Conservation (phyloP, 176 grass and related monocot species). For the Thinopyrum elongatum region DNA sequence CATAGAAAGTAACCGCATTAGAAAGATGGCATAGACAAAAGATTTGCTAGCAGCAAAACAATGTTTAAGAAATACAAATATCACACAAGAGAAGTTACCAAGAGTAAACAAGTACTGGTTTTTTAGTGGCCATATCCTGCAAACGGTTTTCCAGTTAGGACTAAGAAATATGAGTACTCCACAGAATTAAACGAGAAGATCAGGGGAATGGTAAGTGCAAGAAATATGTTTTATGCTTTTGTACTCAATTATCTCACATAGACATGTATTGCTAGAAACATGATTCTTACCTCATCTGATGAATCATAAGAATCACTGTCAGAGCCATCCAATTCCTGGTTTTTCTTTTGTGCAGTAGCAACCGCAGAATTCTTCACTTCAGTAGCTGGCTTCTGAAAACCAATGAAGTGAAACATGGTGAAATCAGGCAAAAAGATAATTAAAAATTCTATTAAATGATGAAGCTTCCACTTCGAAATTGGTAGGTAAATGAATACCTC, state of each 20-base stretch:
- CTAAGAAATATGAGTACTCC: neutral
- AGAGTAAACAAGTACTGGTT: neutral
- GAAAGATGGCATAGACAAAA: neutral
- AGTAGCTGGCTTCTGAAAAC: conserved; percentile 40
- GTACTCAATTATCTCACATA: neutral
- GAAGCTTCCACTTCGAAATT: neutral
- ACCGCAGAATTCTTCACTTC: conserved; percentile 33
- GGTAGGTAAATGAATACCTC: conserved; percentile 17
- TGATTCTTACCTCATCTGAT: conserved; percentile 38
- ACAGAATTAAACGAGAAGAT: neutral
- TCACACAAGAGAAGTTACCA: neutral
- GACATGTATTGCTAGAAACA: neutral
- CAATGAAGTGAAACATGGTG: neutral
- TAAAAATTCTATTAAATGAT: neutral
- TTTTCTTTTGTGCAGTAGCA: conserved; percentile 36
- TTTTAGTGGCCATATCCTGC: conserved; percentile 24
- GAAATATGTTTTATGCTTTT: neutral
- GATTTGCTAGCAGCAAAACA: neutral
- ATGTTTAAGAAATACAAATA: neutral
- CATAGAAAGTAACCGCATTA: neutral
- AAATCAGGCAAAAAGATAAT: neutral
- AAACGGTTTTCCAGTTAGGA: neutral
- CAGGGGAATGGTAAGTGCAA: neutral
- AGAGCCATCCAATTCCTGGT: conserved; percentile 30
- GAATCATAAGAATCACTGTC: conserved; percentile 50